Evolutionary conservation across 2,329 filamentous ascomycete genomes (phyloP).

Genomic region (Paecilomyces dactylethromorphus): DNA sequence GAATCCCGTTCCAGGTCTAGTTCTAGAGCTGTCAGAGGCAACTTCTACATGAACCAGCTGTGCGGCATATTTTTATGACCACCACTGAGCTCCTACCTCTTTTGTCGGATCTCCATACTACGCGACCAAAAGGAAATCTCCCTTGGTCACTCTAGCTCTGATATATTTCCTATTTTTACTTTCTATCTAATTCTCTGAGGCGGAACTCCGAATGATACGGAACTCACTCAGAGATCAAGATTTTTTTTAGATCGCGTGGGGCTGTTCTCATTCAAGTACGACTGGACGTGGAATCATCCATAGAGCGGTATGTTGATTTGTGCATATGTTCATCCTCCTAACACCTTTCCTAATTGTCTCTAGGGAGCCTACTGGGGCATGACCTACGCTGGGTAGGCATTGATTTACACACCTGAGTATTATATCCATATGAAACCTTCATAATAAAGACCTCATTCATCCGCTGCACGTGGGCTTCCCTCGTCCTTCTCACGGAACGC

Average conservation of each 20-base stretch:
- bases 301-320: not conserved
- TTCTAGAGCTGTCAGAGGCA: too few relatives aligned
- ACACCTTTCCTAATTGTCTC: not conserved
- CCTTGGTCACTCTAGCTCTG: too few relatives aligned
- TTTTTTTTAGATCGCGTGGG: not conserved
- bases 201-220: not conserved
- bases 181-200: too few relatives aligned
- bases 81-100: too few relatives aligned
- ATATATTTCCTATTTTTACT: too few relatives aligned
- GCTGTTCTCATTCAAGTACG: not conserved
- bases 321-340: not conserved
- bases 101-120: too few relatives aligned
- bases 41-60: too few relatives aligned
- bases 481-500: not conserved
- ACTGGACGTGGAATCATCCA: not conserved
- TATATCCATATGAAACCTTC: constrained; percentile 15
- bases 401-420: constrained; percentile 12
- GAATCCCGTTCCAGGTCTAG: too few relatives aligned
- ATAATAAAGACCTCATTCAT: not conserved
- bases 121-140: too few relatives aligned
- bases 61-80: too few relatives aligned
- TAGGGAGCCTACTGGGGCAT: constrained; percentile 16
- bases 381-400: constrained; percentile 9
- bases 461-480: not conserved
- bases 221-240: not conserved